Evolutionary conservation across 257 asterid species (phyloP).

Genomic region (Solanum chmielewskii): DNA sequence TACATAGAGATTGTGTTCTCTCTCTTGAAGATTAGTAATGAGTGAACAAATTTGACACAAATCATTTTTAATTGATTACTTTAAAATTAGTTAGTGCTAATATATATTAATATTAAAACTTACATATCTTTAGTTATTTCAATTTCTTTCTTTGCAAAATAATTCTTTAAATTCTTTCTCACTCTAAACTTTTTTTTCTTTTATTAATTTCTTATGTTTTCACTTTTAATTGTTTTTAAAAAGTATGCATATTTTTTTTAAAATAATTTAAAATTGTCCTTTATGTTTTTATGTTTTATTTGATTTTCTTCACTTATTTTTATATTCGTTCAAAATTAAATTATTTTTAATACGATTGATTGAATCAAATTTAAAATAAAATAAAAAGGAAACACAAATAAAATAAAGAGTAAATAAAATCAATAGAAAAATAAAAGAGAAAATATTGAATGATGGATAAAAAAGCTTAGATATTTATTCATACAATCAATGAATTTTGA

Average conservation of each 20-base stretch:
- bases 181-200: no score
- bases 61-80: not conserved
- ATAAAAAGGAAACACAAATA: not conserved
- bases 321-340: no score
- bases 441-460: not conserved
- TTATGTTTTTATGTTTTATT: no score
- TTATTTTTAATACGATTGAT: not conserved
- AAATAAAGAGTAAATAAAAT: not conserved
- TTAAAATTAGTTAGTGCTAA: not conserved
- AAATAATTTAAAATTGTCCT: not conserved
- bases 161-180: no score
- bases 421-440: not conserved
- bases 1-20: no score
- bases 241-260: not conserved
- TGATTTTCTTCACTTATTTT: not conserved
- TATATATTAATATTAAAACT: not conserved
- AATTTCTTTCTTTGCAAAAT: not conserved
- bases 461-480: no score
- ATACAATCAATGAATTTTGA: no score
- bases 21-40: no score
- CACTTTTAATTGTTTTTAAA: no score
- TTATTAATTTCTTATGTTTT: no score
- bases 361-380: no score
- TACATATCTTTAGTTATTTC: no score
- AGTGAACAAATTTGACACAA: not conserved